Base-by-base conservation (phyloP, 2,329 filamentous ascomycete species). In the Penicillium decumbens region DNA sequence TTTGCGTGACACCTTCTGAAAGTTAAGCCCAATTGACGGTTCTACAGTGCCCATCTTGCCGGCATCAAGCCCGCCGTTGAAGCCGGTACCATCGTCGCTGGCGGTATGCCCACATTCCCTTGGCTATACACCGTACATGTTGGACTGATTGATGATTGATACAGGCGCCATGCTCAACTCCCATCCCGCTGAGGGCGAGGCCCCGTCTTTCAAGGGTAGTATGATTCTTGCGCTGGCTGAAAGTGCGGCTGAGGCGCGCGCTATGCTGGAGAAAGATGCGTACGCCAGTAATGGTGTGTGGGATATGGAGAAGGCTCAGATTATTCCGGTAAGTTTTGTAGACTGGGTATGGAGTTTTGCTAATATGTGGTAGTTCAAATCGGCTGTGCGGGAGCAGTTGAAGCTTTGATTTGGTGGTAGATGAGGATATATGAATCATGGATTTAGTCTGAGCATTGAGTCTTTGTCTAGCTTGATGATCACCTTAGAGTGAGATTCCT, bases 261-360 rank as follows among this genome's bases (percentile, higher is more conserved):
- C 85, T 59, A 64, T 79, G 44, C 67, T 95, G 41, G 80, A 80
- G 68, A 77, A 80, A 42, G 90, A 95, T 72, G 74, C 90, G 8
- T 95, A 95, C 71, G 75, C 78, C 8, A 77, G 72, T 52, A 77
- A 71, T 38, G 88, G 84, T 0, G 89, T 95, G 7, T 95, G 90
- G 90, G 88, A 95, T 74, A 65, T 87, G 50, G 80, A 84, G 30
- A 87, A 87, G 61, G 81, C 67, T 55, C 61, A 72, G 61, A 68
- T 75, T 50, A 68, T 67, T 60, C 64, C 65, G 50, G 68, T 71
- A 60, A 47, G 65, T 66, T 38, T 10, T 45, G 3, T 12, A 8
- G 28, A 15, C 15, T 18, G 15, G 20, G 25, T 20, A 8, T 3
- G n/a, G 12, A 18, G 15, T 42, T 18, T 32, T 53, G 48, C 49